A percentile compares a stretch with the other conserved stretches of the same genome.
These are phyloP conservation scores for Starmerella bombi DNA, from an alignment of 805 yeast genomes.

Conservation along the genomic window DNA sequence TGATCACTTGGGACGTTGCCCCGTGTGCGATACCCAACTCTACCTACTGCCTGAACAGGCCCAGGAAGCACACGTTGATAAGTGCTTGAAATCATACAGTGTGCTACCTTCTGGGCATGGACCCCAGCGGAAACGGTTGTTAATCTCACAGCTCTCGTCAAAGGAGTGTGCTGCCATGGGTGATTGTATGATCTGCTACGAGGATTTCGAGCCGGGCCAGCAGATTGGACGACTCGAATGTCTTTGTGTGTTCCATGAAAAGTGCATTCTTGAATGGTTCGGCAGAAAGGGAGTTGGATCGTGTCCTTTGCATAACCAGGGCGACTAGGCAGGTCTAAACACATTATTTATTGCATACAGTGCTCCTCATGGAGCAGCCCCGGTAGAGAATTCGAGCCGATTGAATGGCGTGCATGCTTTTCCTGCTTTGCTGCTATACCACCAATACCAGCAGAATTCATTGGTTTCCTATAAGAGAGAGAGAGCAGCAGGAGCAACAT, in stretches of 20 bases:
- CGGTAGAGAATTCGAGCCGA: too few species aligned
- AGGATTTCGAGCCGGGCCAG: slow-evolving; percentile 73
- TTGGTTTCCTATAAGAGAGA: too few species aligned
- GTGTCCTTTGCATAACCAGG: slow-evolving; percentile 62
- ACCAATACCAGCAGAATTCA: too few species aligned
- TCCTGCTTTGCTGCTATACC: too few species aligned
- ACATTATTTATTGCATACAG: not conserved
- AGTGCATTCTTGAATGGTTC: slow-evolving; percentile 87
- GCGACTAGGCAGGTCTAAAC: not conserved
- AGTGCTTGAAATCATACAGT: slow-evolving; percentile 48
- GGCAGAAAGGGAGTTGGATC: slow-evolving; percentile 69
- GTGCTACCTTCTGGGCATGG: slow-evolving; percentile 10
- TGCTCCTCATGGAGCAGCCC: not conserved
- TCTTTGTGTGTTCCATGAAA: slow-evolving; percentile 82
- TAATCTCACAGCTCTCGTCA: slow-evolving; percentile 39
- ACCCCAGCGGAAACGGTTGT: slow-evolving; percentile 58
- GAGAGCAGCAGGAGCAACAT: too few species aligned
- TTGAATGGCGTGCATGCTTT: too few species aligned
- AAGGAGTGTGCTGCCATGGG: slow-evolving; percentile 30
- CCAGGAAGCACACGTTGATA: slow-evolving; percentile 55
- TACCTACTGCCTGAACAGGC: slow-evolving; percentile 24
- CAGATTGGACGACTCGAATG: slow-evolving; percentile 88
- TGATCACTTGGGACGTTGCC: slow-evolving; percentile 29
- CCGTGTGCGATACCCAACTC: slow-evolving; percentile 28
- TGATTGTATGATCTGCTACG: slow-evolving; percentile 91